These are phyloP conservation scores for Zelopaecilomyces penicillatus DNA, from an alignment of 2,329 filamentous ascomycete genomes.

Conservation along the genomic window DNA sequence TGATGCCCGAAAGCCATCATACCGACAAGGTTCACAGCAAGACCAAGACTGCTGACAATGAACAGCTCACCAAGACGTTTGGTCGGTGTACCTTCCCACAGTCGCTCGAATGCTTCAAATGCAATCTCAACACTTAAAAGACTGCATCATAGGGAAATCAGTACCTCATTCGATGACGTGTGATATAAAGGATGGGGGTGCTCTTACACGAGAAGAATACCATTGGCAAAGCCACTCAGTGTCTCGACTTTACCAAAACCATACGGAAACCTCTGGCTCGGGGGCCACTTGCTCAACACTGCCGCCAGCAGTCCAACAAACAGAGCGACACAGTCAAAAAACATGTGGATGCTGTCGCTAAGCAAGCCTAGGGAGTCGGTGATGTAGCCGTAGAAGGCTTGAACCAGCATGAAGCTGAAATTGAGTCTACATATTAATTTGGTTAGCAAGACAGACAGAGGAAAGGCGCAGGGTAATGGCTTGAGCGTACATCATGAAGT, in stretches of 20 bases:
- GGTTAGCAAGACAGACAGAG: no score
- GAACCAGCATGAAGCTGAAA: constrained; percentile 88
- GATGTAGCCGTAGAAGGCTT: constrained; percentile 87
- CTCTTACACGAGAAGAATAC: constrained; percentile 78
- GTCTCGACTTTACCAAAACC: constrained; percentile 97
- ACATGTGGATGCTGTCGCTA: constrained; percentile 98
- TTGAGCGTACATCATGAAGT: constrained; percentile 75
- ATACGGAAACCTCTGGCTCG: constrained; percentile 81
- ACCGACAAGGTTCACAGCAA: constrained; percentile 85
- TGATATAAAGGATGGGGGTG: neutral
- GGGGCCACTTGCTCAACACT: constrained; percentile 94
- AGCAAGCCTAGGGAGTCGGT: constrained; percentile 92
- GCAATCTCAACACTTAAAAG: constrained; percentile 94
- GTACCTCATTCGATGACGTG: neutral
- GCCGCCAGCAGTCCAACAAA: constrained; percentile 84
- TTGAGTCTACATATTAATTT: constrained; percentile 57
- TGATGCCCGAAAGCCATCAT: constrained; percentile 76
- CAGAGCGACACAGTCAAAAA: constrained; percentile 93
- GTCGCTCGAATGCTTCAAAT: constrained; percentile 83
- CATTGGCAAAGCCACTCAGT: constrained; percentile 91
- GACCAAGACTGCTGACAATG: constrained; percentile 75
- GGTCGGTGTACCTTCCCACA: constrained; percentile 76
- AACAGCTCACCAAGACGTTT: constrained; percentile 80
- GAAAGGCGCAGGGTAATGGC: neutral
- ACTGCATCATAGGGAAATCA: constrained; percentile 33